Conservation (phyloP, 768 basidiomycete genomes). For the Panaeolus papilionaceus region DNA sequence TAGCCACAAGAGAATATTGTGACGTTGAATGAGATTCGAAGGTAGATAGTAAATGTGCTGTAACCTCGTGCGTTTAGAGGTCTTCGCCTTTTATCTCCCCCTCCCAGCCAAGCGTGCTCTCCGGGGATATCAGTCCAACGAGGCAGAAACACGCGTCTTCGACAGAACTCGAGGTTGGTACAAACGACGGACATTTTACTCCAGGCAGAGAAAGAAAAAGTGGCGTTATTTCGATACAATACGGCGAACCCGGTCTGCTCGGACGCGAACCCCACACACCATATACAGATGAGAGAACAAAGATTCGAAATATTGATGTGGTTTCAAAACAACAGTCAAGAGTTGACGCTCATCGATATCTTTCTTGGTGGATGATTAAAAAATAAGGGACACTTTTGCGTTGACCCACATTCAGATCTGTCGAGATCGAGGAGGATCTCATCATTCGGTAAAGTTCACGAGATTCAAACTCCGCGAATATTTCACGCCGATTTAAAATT, state of each 20-base stretch:
- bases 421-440: conserved; percentile 6
- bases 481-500: conserved; percentile 4
- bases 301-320: neutral
- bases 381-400: conserved; percentile 8
- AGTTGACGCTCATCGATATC: neutral
- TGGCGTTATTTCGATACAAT: neutral
- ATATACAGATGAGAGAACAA: neutral
- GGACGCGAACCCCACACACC: neutral
- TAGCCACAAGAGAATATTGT: neutral
- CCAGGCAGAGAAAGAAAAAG: neutral
- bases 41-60: neutral
- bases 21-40: neutral
- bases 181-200: conserved; percentile 3
- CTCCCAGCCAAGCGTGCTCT: conserved; percentile 1
- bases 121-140: neutral
- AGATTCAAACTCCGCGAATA: conserved; percentile 13
- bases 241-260: neutral
- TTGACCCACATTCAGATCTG: conserved; percentile 7
- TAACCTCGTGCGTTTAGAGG: neutral
- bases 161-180: conserved; percentile 3
- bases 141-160: conserved; percentile 7
- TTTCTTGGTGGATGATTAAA: neutral
- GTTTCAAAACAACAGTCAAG: neutral
- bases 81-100: neutral
- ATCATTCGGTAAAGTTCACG: neutral